Evolutionary conservation across 768 basidiomycete genomes (phyloP).

Genomic region (Kondoa malvinella): DNA sequence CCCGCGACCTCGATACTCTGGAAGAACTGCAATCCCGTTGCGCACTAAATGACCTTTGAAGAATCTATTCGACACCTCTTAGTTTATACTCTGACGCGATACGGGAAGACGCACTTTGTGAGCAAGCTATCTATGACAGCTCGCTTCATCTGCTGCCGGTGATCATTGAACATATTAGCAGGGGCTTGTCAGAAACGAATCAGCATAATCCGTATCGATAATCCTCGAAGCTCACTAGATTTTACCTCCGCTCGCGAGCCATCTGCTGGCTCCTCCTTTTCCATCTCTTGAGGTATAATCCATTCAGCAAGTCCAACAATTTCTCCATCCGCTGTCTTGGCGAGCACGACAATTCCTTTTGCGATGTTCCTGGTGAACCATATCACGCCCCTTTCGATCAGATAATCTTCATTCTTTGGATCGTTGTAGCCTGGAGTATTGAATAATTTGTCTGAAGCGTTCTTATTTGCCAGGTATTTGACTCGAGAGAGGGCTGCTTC

Average conservation of each 20-base stretch:
- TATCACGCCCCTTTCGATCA: neutral
- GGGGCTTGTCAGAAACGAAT: neutral
- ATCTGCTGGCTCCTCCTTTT: neutral
- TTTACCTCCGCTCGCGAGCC: too few relatives aligned
- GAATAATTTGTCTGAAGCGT: neutral
- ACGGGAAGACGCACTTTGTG: neutral
- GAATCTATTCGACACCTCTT: neutral
- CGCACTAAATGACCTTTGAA: neutral
- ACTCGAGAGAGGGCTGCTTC: neutral
- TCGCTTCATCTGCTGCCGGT: neutral
- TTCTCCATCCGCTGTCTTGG: neutral
- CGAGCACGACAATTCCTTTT: neutral
- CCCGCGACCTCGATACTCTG: neutral
- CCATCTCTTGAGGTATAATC: neutral
- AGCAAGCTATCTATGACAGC: neutral
- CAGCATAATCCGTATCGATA: neutral
- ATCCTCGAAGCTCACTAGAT: neutral
- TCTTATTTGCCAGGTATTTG: neutral
- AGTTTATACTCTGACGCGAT: neutral
- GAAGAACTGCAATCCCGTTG: neutral
- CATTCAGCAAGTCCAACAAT: neutral
- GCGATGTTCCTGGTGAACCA: neutral
- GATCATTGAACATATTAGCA: neutral
- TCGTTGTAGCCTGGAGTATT: neutral
- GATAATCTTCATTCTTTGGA: neutral